Conservation (phyloP, 2,329 filamentous ascomycete genomes). For the Diatrype stigma region DNA sequence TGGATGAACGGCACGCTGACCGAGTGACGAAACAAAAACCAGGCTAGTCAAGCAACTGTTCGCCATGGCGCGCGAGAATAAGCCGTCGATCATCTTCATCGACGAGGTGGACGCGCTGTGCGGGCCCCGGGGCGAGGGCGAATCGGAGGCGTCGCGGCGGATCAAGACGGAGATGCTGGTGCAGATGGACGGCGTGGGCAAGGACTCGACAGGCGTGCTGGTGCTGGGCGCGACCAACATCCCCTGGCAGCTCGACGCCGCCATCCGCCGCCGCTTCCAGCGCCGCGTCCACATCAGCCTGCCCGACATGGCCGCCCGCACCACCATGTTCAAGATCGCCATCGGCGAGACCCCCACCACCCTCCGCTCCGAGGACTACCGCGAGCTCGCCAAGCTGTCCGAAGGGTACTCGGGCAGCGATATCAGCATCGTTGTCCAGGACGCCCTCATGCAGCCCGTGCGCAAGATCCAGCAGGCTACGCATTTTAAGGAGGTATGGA, state of each 20-base stretch:
- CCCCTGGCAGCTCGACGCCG: constrained; percentile 95
- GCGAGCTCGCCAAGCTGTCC: constrained; percentile 72
- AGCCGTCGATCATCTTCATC: constrained; percentile 97
- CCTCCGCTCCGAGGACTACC: constrained; percentile 72
- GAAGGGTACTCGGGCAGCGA: constrained; percentile 96
- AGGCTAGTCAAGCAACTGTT: constrained; percentile 96
- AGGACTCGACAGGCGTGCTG: constrained; percentile 88
- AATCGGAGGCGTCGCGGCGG: constrained; percentile 92
- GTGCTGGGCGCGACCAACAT: constrained; percentile 98
- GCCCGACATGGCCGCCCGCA: constrained; percentile 80
- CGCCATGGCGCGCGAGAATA: constrained; percentile 96
- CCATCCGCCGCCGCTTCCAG: constrained; percentile 94
- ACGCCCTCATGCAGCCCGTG: constrained; percentile 95
- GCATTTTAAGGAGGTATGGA: constrained; percentile 84
- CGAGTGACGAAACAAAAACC: constrained; percentile 19
- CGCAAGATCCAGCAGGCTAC: constrained; percentile 96
- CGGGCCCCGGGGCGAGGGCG: constrained; percentile 86
- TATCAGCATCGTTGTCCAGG: constrained; percentile 92
- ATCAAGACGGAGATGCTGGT: constrained; percentile 99
- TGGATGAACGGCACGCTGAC: too few relatives aligned
- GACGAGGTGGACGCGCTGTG: constrained; percentile 97
- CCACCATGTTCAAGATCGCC: constrained; percentile 91
- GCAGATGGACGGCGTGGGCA: constrained; percentile 98
- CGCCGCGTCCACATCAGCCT: constrained; percentile 92
- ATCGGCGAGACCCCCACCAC: constrained; percentile 92